phyloP scores from a whole-genome alignment of 164 flowering plant genomes.

The Kalanchoe fedtschenkoi region DNA sequence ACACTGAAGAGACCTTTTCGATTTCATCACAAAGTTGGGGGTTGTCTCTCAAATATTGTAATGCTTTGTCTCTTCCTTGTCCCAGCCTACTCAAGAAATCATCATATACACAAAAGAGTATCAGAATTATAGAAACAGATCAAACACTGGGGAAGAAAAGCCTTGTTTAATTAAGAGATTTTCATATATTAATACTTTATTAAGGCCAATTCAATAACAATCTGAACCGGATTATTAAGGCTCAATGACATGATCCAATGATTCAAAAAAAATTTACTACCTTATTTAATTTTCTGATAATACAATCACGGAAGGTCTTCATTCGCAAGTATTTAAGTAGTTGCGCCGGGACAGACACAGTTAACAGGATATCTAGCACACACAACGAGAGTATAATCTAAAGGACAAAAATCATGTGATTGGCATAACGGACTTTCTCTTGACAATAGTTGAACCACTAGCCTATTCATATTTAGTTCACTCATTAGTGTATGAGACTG shows the following conservation, averaged over 20 bases:
- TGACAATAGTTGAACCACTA: not conserved
- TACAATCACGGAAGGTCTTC: no score
- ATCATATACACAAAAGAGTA: conserved; percentile 2
- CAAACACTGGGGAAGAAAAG: not conserved
- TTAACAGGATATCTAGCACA: no score
- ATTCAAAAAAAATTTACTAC: not conserved
- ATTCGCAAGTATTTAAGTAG: no score
- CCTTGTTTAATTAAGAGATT: no score
- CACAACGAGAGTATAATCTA: not conserved
- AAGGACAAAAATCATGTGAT: not conserved
- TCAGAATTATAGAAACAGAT: not conserved
- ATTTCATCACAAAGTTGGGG: conserved; percentile 56
- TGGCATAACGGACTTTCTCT: not conserved
- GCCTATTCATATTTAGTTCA: not conserved
- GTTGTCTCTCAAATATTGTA: conserved; percentile 71
- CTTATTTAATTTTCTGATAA: no score
- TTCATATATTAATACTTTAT: no score
- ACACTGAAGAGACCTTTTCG: conserved; percentile 53
- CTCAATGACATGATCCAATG: not conserved
- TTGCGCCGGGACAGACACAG: no score
- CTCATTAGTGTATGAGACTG: not conserved
- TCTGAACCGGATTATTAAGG: no score
- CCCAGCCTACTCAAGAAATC: conserved; percentile 49
- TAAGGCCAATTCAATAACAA: no score
- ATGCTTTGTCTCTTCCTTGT: conserved; percentile 81